Evolutionary conservation across 169 alveolate genomes (phyloP).

Genomic region (Theileria orientalis): DNA sequence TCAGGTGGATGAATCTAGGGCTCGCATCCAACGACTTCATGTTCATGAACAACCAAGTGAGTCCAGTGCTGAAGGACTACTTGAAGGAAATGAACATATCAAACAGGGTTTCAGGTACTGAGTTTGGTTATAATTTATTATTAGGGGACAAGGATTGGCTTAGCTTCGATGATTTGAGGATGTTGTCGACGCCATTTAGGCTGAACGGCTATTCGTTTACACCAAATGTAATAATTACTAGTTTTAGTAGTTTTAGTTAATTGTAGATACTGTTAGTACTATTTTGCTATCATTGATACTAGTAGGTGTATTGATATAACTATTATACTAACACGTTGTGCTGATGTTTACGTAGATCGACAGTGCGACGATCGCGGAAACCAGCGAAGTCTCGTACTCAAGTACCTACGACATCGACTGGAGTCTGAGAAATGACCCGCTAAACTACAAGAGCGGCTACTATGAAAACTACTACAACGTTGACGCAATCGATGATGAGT

Average conservation of each 20-base stretch:
- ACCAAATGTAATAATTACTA: conserved; percentile 14
- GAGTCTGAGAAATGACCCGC: conserved; percentile 61
- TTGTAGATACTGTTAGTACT: background rate
- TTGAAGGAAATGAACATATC: background rate
- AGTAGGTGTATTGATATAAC: background rate
- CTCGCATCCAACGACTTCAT: conserved; percentile 46
- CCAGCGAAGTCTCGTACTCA: conserved; percentile 34
- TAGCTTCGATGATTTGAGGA: conserved; percentile 32
- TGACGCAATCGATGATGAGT: background rate
- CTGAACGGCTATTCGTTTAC: conserved; percentile 59
- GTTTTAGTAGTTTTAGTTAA: background rate
- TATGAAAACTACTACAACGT: background rate
- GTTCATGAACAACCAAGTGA: conserved; percentile 16
- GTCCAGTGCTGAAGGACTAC: conserved; percentile 14
- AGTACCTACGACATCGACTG: conserved; percentile 57
- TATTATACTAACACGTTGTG: conserved; percentile 9
- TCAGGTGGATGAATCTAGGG: conserved; percentile 58
- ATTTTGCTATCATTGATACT: no score
- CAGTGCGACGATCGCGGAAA: conserved; percentile 53
- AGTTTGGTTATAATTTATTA: background rate
- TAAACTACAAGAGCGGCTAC: conserved; percentile 8
- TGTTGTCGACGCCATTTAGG: conserved; percentile 57
- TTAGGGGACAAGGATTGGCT: conserved; percentile 19
- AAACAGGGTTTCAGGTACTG: background rate
- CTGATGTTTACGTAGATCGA: background rate